phyloP scores from a whole-genome alignment of 2,329 filamentous ascomycete genomes.

The Huntiella decipiens region DNA sequence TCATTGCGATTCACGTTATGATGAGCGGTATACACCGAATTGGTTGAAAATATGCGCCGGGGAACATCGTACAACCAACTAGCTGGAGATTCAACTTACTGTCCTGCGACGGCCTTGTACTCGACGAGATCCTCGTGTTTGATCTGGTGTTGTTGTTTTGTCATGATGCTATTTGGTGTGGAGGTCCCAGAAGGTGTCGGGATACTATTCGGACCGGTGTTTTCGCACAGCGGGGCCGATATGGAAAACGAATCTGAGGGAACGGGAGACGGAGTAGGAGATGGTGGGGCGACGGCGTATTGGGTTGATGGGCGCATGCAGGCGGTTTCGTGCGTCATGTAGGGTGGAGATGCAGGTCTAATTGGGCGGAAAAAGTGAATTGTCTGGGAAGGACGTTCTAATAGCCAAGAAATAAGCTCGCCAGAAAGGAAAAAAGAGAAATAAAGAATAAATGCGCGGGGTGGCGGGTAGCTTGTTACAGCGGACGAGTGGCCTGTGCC shows the following conservation, averaged over 20 bases:
- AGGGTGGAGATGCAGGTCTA: too few species aligned
- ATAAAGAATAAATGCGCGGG: background rate
- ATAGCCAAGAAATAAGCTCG: background rate
- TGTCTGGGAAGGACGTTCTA: background rate
- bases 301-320: too few species aligned
- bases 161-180: background rate
- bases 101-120: slow-evolving; percentile 65
- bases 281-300: background rate
- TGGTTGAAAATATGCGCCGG: too few species aligned
- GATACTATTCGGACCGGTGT: background rate
- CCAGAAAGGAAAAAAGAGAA: background rate
- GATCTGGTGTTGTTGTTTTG: background rate
- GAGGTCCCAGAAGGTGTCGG: background rate
- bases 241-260: too few species aligned
- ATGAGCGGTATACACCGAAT: background rate
- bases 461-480: background rate
- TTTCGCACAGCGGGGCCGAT: background rate
- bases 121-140: slow-evolving; percentile 17
- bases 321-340: too few species aligned
- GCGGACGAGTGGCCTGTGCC: background rate
- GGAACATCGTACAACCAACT: background rate
- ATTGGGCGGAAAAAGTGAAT: background rate
- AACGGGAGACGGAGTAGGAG: background rate
- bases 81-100: slow-evolving; percentile 36
- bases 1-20: background rate